Evolutionary conservation across 352 stramenopile genomes (phyloP), one percentile per base, ranked within the genome.

Genomic region (Phytophthora chlamydospora): DNA sequence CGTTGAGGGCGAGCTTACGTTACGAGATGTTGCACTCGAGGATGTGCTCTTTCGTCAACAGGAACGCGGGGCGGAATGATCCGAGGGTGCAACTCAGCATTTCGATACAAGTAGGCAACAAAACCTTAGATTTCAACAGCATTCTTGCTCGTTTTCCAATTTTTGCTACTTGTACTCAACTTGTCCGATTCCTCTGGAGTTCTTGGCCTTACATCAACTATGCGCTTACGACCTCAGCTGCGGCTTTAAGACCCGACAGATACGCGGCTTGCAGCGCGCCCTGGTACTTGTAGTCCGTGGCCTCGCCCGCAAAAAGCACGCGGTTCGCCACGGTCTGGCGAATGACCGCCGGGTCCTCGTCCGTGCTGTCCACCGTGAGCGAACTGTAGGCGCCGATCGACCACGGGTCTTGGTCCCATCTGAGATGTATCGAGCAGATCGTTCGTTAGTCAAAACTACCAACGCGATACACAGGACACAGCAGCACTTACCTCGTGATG

Each of bases 201-300:
- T 35, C 24, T 17, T 48, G 9, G 1, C 42, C 21, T 34, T 4
- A 29, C 42, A 35, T 48, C 21, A 32, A 8, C 41, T 32, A 4
- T 38, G 35, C 13, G 16, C 14, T 27, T 40, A 67, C 41, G 17
- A 75, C 53, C 27, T 69, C 57, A 29, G 52, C 62, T 17, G 62
- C 62, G 29, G 67, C 67, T 45, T 82, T 58, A 12, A 79, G 56
- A 48, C 79, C 79, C 10, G 78, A 89, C 13, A 90, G 53, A 40
- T 88, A 88, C 17, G 84, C 84, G 6, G 80, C 82, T 39, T 89
- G 80, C 12, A 89, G 64, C 3, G 80, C 81, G 3, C 78, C 78
- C 46, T 89, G 84, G 52, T 89, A 88, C 45, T 83, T 75, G 63
- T 89, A 81, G 40, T 77, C 76, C 8, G 81, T 93, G 12, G 80